Percentiles rank a stretch among this genome's conserved stretches.
phyloP scores from a whole-genome alignment of 2,329 filamentous ascomycete genomes.

The Orbilia quercus region DNA sequence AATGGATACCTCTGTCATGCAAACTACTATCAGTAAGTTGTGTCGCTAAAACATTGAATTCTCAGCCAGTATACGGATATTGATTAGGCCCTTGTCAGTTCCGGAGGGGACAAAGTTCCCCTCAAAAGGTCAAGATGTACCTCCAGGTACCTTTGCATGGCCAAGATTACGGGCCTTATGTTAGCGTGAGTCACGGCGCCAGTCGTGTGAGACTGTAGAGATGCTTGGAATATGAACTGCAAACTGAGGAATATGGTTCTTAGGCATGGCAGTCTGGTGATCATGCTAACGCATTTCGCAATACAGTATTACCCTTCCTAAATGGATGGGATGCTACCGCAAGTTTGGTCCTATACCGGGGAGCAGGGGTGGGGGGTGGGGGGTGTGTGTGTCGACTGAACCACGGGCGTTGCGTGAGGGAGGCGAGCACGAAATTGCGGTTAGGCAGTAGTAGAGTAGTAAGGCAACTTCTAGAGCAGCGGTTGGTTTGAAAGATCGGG shows the following conservation, averaged over 20 bases:
- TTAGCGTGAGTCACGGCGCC: slow-evolving; percentile 49
- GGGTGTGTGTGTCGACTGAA: slow-evolving; percentile 6
- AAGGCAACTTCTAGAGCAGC: slow-evolving; percentile 47
- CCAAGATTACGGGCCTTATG: slow-evolving; percentile 41
- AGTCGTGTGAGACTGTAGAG: slow-evolving; percentile 35
- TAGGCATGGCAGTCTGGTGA: slow-evolving; percentile 39
- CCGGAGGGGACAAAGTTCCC: slow-evolving; percentile 21
- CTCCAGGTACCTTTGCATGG: slow-evolving; percentile 47
- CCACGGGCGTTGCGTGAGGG: slow-evolving; percentile 45
- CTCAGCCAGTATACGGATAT: slow-evolving; percentile 20
- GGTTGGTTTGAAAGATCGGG: slow-evolving; percentile 38
- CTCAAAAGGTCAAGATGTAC: slow-evolving; percentile 37
- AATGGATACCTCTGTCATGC: slow-evolving; percentile 40
- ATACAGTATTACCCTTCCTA: slow-evolving; percentile 47
- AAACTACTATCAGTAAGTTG: slow-evolving; percentile 34
- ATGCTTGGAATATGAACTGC: slow-evolving; percentile 37
- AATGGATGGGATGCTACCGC: slow-evolving; percentile 12
- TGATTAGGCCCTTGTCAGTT: slow-evolving; percentile 15
- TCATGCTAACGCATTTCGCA: slow-evolving; percentile 53
- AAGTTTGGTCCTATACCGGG: slow-evolving; percentile 24
- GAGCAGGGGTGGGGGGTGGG: neutral
- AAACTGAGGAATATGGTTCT: slow-evolving; percentile 26
- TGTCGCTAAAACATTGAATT: slow-evolving; percentile 22
- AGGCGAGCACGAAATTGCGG: slow-evolving; percentile 49
- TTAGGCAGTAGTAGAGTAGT: slow-evolving; percentile 50